Evolutionary conservation across 2,329 filamentous ascomycete species (phyloP), one percentile per base, ranked within the genome.

Genomic region (Didymella pinodella): DNA sequence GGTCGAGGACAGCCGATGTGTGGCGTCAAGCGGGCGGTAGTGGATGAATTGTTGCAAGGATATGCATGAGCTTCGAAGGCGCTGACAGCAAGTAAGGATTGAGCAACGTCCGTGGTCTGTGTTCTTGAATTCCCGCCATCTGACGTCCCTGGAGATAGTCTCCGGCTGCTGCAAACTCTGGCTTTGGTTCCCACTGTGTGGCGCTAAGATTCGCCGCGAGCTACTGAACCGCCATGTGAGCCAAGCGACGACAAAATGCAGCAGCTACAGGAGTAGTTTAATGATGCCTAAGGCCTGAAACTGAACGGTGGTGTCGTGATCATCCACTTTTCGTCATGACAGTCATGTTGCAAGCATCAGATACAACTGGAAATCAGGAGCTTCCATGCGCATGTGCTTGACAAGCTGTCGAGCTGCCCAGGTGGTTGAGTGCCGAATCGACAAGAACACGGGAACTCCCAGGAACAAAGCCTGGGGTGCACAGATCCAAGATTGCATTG

Each of bases 1-100:
- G 63, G 63, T 71, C 69, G 67, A 71, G 66, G 66, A 65, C 68
- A 73, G 69, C 68, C 71, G 69, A 74, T 72, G 67, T 71, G 74
- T 75, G 74, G 74, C 73, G 74, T 73, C 59, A 59, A 65, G 62
- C 64, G 61, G 68, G 64, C 65, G 66, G 70, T 68, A 70, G 70
- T 71, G 69, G 69, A 65, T 66, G 58, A 53, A 54, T 61, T 56
- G 55, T 66, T 65, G 65, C 73, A 76, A 72, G 72, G 74, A 74
- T 75, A 66, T 70, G 74, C 74, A 73, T 75, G 68, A 68, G 60
- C 58, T 65, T 60, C 51, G 56, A 60, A 62, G 67, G 59, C 59
- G 66, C 63, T 69, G 70, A 73, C 70, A n/a, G n/a, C n/a, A n/a
- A n/a, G n/a, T n/a, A n/a, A 74, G 59, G 66, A 62, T 61, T 63